Base-by-base conservation (phyloP, 495 filamentous ascomycete species). In the Podospora didyma region DNA sequence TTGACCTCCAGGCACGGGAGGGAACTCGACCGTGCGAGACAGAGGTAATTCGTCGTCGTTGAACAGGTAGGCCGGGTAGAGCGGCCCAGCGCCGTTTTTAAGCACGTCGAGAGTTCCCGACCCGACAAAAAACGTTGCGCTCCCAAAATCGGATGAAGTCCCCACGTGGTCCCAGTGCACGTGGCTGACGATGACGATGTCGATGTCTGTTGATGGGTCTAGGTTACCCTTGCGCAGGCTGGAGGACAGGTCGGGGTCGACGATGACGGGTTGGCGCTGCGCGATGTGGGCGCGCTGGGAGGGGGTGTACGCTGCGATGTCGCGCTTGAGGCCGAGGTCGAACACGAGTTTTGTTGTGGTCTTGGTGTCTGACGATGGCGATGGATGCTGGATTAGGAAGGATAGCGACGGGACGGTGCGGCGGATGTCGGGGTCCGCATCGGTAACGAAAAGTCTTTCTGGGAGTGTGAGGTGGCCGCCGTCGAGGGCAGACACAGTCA, bases 161-260 rank as follows among this genome's bases (percentile, higher is more conserved):
- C 80, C 80, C 22, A 75, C 61, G 53, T 83, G 80, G 53, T 83
- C 79, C 68, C 73, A 81, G 60, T 82, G 80, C 0, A 81, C 73
- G 48, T 82, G 79, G 59, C 68, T 74, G 0, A 81, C 58, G 37
- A 81, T 67, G 1, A 81, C 73, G 7, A 69, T 53, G 56, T 80
- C 69, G 45, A 82, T 66, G 22, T 74, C 71, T n/a, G 46, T 54
- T 0, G 57, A 35, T 2, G 65, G 63, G 22, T 63, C 51, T 1
- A 70, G 50, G 7, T 63, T 62, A 7, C 70, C 74, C 2, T 53
- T 46, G 7, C 53, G 57, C 0, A 82, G 66, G 42, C 69, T 72
- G 2, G 58, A 62, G 7, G 63, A 64, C 16, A 70, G 70, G 52
- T 76, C 76, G 0, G 77, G 75, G 7, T 60, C 60, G 0, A 70